A percentile compares a stretch with the other conserved stretches of the same genome.
phyloP scores from a whole-genome alignment of 306 rosid species.

The Datisca glomerata region DNA sequence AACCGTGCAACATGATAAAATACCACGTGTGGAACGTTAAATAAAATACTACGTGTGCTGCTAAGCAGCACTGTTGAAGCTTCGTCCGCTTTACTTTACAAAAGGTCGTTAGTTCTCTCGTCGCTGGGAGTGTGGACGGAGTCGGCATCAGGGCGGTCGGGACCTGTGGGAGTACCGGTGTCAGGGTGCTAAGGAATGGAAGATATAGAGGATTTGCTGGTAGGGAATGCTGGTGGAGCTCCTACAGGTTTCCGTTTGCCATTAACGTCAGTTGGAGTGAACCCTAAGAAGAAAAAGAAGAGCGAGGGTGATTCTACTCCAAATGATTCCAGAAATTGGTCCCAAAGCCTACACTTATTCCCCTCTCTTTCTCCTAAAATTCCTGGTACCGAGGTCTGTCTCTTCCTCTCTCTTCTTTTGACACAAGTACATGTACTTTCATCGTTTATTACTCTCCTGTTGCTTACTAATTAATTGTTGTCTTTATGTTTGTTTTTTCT shows the following conservation, averaged over 20 bases:
- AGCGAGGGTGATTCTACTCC: slow-evolving; percentile 1
- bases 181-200: slow-evolving; percentile 47
- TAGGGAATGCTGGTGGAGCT: slow-evolving; percentile 28
- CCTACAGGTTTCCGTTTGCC: slow-evolving; percentile 80
- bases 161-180: no score
- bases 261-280: slow-evolving; percentile 30
- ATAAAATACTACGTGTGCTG: no score
- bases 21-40: no score
- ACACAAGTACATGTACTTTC: background rate
- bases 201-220: slow-evolving; percentile 74
- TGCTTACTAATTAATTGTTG: background rate
- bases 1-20: no score
- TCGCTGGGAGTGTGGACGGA: no score
- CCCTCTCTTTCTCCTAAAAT: slow-evolving; percentile 23
- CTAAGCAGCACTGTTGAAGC: no score
- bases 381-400: slow-evolving; percentile 73
- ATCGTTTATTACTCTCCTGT: background rate
- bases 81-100: no score
- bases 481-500: slow-evolving; percentile 4
- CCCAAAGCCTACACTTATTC: slow-evolving; percentile 14
- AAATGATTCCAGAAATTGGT: slow-evolving; percentile 7
- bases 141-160: no score
- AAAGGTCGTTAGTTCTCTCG: no score
- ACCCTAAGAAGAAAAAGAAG: slow-evolving; percentile 34
- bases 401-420: slow-evolving; percentile 5